A percentile compares a stretch with the other conserved stretches of the same genome.
Conservation (phyloP, 345 rosid genomes). For the Euclidium syriacum region DNA sequence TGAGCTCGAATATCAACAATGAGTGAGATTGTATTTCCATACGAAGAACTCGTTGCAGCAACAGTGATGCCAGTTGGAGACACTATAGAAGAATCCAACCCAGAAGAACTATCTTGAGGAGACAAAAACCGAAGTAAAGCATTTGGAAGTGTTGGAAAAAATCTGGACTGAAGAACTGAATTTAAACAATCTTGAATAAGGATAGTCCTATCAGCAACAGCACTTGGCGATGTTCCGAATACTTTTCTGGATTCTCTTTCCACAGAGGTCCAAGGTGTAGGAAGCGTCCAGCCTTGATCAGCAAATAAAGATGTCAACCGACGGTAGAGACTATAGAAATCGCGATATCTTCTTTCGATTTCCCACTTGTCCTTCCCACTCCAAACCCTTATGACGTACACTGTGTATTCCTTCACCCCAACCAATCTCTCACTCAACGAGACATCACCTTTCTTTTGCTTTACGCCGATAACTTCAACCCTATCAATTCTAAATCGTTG, state of each 20-base stretch:
- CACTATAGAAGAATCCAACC: slow-evolving; percentile 28
- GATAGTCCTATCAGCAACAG: slow-evolving; percentile 74
- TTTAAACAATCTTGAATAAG: slow-evolving; percentile 81
- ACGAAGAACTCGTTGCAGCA: slow-evolving; percentile 40
- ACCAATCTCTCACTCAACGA: slow-evolving; percentile 91
- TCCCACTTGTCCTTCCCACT: slow-evolving; percentile 81
- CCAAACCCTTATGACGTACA: slow-evolving; percentile 73
- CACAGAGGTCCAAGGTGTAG: slow-evolving; percentile 75
- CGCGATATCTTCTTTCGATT: slow-evolving; percentile 90
- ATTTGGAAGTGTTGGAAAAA: slow-evolving; percentile 52
- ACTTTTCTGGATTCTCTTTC: slow-evolving; percentile 80
- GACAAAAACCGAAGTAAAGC: slow-evolving; percentile 70
- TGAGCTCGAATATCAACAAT: slow-evolving; percentile 65
- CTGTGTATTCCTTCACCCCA: slow-evolving; percentile 91
- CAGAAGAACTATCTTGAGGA: slow-evolving; percentile 58
- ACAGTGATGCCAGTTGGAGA: slow-evolving; percentile 29
- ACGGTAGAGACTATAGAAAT: slow-evolving; percentile 77
- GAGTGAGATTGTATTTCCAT: slow-evolving; percentile 85
- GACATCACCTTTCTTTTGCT: slow-evolving; percentile 87
- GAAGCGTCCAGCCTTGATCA: slow-evolving; percentile 82
- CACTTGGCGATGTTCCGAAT: slow-evolving; percentile 80
- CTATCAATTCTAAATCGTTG: slow-evolving; percentile 55
- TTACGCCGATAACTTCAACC: slow-evolving; percentile 84
- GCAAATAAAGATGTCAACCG: slow-evolving; percentile 66
- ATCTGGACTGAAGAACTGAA: slow-evolving; percentile 59